phyloP scores from a whole-genome alignment of 306 rosid species.

The Pterocarpus santalinus region DNA sequence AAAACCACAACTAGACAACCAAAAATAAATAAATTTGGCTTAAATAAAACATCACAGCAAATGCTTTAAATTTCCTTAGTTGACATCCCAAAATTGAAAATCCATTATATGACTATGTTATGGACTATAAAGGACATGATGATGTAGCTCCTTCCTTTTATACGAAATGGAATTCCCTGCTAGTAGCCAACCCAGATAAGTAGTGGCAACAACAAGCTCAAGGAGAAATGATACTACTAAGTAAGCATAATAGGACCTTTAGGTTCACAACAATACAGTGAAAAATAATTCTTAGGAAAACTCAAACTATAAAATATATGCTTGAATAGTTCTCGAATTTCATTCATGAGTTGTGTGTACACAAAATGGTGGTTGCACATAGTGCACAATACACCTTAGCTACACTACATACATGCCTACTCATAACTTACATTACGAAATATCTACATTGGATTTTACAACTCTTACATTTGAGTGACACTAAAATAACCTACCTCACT shows the following conservation, averaged over 20 bases:
- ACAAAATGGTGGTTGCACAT: too few relatives aligned
- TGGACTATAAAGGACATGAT: not conserved
- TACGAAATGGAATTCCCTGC: not conserved
- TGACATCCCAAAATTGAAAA: not conserved
- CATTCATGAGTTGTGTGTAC: too few relatives aligned
- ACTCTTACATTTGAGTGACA: too few relatives aligned
- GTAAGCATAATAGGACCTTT: not conserved
- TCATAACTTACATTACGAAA: too few relatives aligned
- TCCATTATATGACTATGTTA: conserved; percentile 8
- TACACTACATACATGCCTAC: too few relatives aligned
- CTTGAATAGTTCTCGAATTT: too few relatives aligned
- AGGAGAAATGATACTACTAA: conserved; percentile 5
- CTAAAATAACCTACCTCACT: too few relatives aligned
- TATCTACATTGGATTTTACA: too few relatives aligned
- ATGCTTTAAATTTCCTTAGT: not conserved
- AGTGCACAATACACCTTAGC: too few relatives aligned
- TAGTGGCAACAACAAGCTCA: conserved; percentile 1
- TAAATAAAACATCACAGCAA: not conserved
- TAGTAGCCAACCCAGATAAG: conserved; percentile 19
- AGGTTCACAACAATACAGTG: conserved; percentile 15
- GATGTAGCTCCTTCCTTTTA: not conserved
- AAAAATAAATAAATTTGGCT: conserved; percentile 1
- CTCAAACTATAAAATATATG: too few relatives aligned
- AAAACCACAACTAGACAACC: conserved; percentile 4
- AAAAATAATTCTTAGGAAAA: conserved; percentile 4